Base-by-base conservation (phyloP, 208 protist genomes). In the Acanthamoeba castellanii region DNA sequence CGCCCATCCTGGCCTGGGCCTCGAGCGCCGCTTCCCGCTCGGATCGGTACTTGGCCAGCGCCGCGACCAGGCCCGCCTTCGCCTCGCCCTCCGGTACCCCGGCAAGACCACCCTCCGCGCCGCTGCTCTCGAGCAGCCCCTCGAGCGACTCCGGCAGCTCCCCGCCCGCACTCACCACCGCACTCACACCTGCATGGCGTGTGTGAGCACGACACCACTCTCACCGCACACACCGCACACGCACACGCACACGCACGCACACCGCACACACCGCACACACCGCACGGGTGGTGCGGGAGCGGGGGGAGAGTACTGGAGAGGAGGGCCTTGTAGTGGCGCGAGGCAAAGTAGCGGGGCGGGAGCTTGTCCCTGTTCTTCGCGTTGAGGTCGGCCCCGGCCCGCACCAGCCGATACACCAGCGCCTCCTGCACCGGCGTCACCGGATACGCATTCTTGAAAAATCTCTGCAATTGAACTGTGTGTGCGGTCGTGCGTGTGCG, bases 381-480 rank as follows among this genome's bases (percentile, higher is more conserved):
- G n/a, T 20, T 88, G 78, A 59, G 34, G 22, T 52, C 42, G 42
- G 78, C 78, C 8, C 78, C 78, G 13, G 20, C 42, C 42, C 78
- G 42, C 47, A 88, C 78, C 34, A 88, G 78, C 20, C 42, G 7
- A 22, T 88, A 88, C 3, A 37, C 78, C 25, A 88, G 42, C n/a
- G 8, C 78, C 42, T 88, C 78, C n/a, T 88, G 78, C 78, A 30
- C 78, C 2, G 78, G 78, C 6, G 78, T 64, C n/a, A 88, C 52
- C 16, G 78, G 78, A 88, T 88, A 88, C 47, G 42, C 52, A 32
- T 88, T 88, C 47, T 61, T 88, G 52, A 88, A 88, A 7, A 88
- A 88, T 3, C 78, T 14, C 32, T 88, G 78, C 78, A n/a, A n/a
- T n/a, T n/a, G n/a, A n/a, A n/a, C n/a, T n/a, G n/a, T n/a, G n/a